These are phyloP conservation scores for Epichloe scottii DNA, from an alignment of 2,329 filamentous ascomycete genomes.

Conservation along the genomic window DNA sequence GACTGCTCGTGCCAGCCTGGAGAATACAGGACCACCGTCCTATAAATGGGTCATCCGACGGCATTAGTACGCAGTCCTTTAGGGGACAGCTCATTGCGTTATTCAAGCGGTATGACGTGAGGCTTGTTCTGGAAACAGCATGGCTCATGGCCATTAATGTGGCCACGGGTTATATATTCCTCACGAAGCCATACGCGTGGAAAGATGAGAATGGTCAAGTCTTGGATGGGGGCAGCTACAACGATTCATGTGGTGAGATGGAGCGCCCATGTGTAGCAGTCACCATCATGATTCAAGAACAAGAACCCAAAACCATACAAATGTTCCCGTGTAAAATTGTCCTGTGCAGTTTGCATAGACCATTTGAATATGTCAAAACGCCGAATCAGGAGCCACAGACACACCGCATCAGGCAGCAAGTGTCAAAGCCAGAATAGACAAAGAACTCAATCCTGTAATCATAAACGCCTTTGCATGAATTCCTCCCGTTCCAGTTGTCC, in stretches of 20 bases:
- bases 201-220: conserved; percentile 34
- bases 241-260: conserved; percentile 68
- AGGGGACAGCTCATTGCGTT: conserved; percentile 2
- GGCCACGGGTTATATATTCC: conserved; percentile 58
- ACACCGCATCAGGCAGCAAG: not conserved
- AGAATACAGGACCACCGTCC: conserved; percentile 12
- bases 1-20: conserved; percentile 58
- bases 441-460: not conserved
- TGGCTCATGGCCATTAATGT: conserved; percentile 58
- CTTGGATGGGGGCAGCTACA: conserved; percentile 46
- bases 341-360: not conserved
- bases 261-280: no score
- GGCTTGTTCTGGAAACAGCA: conserved; percentile 46
- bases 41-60: not conserved
- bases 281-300: not conserved
- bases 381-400: not conserved
- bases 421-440: not conserved
- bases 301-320: not conserved
- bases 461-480: conserved; percentile 2
- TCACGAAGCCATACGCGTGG: conserved; percentile 59
- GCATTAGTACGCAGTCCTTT: not conserved
- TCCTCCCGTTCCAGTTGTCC: not conserved
- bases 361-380: not conserved
- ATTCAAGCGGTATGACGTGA: conserved; percentile 27
- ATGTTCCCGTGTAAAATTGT: not conserved